Percentiles rank a stretch among this genome's conserved stretches.
Conservation (phyloP, 2,329 filamentous ascomycete species). For the Hyphodiscus sp. region DNA sequence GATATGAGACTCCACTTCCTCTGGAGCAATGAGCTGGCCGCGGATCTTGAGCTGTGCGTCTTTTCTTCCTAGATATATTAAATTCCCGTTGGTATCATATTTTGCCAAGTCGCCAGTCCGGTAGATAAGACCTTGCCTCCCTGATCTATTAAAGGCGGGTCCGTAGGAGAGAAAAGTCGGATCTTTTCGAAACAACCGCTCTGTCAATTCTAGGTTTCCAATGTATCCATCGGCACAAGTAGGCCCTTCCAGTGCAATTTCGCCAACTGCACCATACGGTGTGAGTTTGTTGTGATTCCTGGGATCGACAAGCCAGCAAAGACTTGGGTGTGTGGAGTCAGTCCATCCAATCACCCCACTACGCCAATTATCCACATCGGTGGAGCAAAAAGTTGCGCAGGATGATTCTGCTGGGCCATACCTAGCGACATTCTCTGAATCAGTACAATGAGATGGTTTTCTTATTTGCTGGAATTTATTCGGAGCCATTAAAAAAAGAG, state of each 20-base stretch:
- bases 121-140: neutral
- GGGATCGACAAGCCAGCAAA: slow-evolving; percentile 31
- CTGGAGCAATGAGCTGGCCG: neutral
- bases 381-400: no score
- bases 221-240: neutral
- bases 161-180: neutral
- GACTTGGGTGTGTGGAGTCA: neutral
- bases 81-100: neutral
- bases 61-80: neutral
- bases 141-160: neutral
- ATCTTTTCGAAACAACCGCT: neutral
- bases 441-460: slow-evolving; percentile 40
- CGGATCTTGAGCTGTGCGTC: neutral
- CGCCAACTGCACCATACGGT: slow-evolving; percentile 13
- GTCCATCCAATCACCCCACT: no score
- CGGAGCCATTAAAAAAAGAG: no score
- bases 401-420: no score
- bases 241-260: slow-evolving; percentile 8
- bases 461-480: no score
- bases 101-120: neutral
- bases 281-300: slow-evolving; percentile 7
- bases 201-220: neutral
- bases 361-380: no score
- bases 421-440: slow-evolving; percentile 32
- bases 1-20: neutral